These are phyloP conservation scores for Tetracladium setigerum DNA, from an alignment of 495 filamentous ascomycete genomes.

Conservation along the genomic window DNA sequence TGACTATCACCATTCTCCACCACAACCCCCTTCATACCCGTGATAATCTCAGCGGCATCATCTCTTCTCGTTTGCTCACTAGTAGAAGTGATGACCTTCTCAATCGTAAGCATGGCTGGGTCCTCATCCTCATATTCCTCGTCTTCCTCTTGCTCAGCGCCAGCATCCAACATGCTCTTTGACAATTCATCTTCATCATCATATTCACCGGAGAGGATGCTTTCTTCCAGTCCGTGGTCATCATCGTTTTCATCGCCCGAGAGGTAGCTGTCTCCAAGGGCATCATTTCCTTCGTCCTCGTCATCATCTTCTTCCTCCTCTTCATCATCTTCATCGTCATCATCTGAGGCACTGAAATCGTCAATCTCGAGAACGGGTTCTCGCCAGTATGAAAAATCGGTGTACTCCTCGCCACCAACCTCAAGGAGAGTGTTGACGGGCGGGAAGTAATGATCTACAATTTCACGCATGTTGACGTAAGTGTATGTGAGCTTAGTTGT, in stretches of 20 bases:
- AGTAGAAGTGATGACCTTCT: neutral
- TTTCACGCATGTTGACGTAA: slow-evolving; percentile 92
- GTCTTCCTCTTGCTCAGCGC: slow-evolving; percentile 30
- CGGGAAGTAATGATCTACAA: slow-evolving; percentile 96
- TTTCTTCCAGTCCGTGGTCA: slow-evolving; percentile 26
- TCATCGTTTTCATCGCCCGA: slow-evolving; percentile 36
- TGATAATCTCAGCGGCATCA: slow-evolving; percentile 40
- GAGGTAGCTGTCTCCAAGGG: slow-evolving; percentile 52
- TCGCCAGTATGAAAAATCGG: slow-evolving; percentile 85
- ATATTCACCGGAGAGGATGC: slow-evolving; percentile 26
- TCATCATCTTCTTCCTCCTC: slow-evolving; percentile 37
- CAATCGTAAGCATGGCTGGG: slow-evolving; percentile 8
- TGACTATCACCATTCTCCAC: neutral
- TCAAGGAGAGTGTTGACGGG: slow-evolving; percentile 68
- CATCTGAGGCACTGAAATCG: slow-evolving; percentile 72
- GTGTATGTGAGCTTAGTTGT: slow-evolving; percentile 90
- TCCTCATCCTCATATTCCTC: slow-evolving; percentile 24
- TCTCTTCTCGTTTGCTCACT: slow-evolving; percentile 21
- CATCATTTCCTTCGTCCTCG: slow-evolving; percentile 41
- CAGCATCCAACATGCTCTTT: slow-evolving; percentile 28
- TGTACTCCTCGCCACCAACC: slow-evolving; percentile 76
- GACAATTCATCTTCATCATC: slow-evolving; percentile 30
- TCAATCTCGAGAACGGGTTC: slow-evolving; percentile 66
- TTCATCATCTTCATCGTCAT: slow-evolving; percentile 44
- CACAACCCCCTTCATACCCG: slow-evolving; percentile 30